phyloP scores from a whole-genome alignment of 352 stramenopile genomes.

The Phytophthora syringae region DNA sequence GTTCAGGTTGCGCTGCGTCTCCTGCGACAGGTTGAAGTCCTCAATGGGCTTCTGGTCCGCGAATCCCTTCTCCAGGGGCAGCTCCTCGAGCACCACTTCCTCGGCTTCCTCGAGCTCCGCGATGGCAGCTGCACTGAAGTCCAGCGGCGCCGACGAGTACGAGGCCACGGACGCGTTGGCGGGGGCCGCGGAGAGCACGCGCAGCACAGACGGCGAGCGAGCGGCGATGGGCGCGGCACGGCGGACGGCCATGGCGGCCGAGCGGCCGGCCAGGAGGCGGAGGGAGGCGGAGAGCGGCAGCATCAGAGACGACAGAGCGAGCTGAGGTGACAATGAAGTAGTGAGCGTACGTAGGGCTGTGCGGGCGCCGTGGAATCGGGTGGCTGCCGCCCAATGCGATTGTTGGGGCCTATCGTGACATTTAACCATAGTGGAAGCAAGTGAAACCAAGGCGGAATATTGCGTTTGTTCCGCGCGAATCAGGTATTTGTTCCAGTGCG shows the following conservation, averaged over 20 bases:
- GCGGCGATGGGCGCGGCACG: constrained; percentile 11
- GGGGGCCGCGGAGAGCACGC: constrained; percentile 21
- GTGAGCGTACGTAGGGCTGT: constrained; percentile 5
- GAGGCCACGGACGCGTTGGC: constrained; percentile 18
- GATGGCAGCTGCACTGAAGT: constrained; percentile 17
- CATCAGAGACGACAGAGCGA: constrained; percentile 23
- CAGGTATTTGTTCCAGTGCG: too few species aligned
- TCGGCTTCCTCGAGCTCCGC: constrained; percentile 42
- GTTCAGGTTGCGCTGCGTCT: constrained; percentile 65
- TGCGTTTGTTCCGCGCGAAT: neutral
- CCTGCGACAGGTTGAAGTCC: constrained; percentile 69
- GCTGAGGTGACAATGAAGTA: constrained; percentile 24
- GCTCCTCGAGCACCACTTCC: constrained; percentile 56
- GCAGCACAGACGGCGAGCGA: constrained; percentile 10
- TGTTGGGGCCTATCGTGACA: neutral
- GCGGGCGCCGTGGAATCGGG: neutral
- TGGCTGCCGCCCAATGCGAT: constrained; percentile 8
- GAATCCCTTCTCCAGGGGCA: constrained; percentile 53
- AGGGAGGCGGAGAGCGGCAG: constrained; percentile 41
- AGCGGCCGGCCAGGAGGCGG: constrained; percentile 36
- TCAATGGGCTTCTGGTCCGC: constrained; percentile 74
- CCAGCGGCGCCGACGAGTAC: constrained; percentile 31
- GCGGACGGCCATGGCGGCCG: constrained; percentile 22
- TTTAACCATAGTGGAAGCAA: neutral
- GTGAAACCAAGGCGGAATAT: neutral